Base-by-base conservation (phyloP, 2,329 filamentous ascomycete genomes). In the Aspergillus clavatus region DNA sequence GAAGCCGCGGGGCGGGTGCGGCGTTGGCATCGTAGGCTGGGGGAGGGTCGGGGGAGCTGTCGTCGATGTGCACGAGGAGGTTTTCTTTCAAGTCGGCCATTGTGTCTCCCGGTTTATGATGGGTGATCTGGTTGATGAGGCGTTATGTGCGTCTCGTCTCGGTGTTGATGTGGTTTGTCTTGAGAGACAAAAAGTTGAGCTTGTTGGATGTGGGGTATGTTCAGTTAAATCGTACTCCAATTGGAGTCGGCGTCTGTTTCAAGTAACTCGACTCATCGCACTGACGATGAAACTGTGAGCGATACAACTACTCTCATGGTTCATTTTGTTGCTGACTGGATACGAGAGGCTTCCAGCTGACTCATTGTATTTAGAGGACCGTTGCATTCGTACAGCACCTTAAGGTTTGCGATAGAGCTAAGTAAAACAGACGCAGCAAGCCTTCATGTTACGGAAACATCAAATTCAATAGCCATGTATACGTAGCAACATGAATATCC, bases 21-120 rank as follows among this genome's bases (percentile, higher is more conserved):
- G 50, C 55, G 53, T 46, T 51, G 45, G 49, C 47, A 38, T 68
- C 62, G 52, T 69, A 68, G 52, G 65, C 60, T 24, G 66, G 65
- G 19, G 67, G 65, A 19, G 64, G 57, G 40, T 62, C 59, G 46
- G 47, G 16, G 16, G 51, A 19, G 21, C 8, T 35, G 16, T 35
- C 31, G n/a, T 54, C 38, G 10, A 38, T 8, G 8, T 52, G 41
- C 12, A 50, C 39, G 38, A 62, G 52, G 40, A 63, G 58, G 37
- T 48, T 40, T 41, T 55, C 45, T 53, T 66, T 66, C 24, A 56
- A 63, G 45, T 63, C 60, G 37, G 56, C 37, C 62, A 65, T 65
- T 44, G 43, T 47, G 42, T 12, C 38, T 24, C 11, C 40, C 22
- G 47, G 33, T 31, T 31, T 35, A 0, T 14, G 5, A 10, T 19